Evolutionary conservation across 1,284 basidiomycete genomes (phyloP), one percentile per base, ranked within the genome.

Genomic region (Pholiota adiposa): DNA sequence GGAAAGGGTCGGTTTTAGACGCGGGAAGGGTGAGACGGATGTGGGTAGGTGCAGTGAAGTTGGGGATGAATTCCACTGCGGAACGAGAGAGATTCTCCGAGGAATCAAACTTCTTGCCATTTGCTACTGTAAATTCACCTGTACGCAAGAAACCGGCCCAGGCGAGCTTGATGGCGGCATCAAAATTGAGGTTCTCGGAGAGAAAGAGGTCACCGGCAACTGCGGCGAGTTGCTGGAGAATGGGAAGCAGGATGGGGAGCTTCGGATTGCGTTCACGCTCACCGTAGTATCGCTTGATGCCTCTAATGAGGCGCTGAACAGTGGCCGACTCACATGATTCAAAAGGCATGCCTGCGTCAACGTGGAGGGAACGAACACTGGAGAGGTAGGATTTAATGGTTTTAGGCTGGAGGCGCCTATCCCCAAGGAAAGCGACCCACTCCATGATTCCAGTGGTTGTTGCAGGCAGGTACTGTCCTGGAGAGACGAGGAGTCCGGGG

Each of bases 1-100:
- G 67, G 58, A 76, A 77, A 1, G 73, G 73, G 60, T 77, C 75
- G 2, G 75, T 77, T 59, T 78, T 78, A 2, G 75, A 77, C 0
- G 70, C 69, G 0, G 74, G 74, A 14, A 77, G 63, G 14, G 67
- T 65, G 23, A 77, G 65, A 8, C 62, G 43, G n/a, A n/a, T n/a
- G n/a, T n/a, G n/a, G n/a, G n/a, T n/a, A n/a, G n/a, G n/a, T n/a
- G n/a, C n/a, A n/a, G 18, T 16, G 9, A 27, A 21, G 36, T n/a
- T 19, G 19, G 51, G 36, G 21, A 53, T 27, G 36, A 48, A 49
- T 38, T 25, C 8, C 9, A 49, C 21, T 7, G 54, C 44, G 16
- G 54, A 33, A 25, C 54, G 44, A 9, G 43, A 21, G 9, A 41
- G 33, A 23, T 53, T 12, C 8, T 14, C 19, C 1, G 4, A 16